These are phyloP conservation scores for Gossypium trilobum DNA, from an alignment of 441 rosid species.

Conservation along the genomic window DNA sequence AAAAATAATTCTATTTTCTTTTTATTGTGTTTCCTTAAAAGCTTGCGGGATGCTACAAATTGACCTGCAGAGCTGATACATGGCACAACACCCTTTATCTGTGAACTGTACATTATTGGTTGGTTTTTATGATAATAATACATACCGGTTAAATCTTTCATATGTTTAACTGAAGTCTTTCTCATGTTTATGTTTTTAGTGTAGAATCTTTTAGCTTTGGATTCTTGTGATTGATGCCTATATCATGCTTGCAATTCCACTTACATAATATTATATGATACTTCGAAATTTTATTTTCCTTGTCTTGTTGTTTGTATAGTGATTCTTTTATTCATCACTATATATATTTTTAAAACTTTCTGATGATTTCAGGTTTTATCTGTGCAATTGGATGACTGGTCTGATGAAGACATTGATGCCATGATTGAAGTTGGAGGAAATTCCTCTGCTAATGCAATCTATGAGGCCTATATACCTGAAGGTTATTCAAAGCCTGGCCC, in stretches of 20 bases:
- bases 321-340: background rate
- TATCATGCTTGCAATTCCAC: background rate
- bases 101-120: too few relatives aligned
- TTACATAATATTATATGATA: background rate
- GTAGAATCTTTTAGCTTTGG: too few relatives aligned
- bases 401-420: constrained; percentile 73
- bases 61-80: too few relatives aligned
- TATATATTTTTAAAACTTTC: background rate
- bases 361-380: constrained; percentile 62
- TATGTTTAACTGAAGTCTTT: too few relatives aligned
- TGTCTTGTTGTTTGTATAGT: background rate
- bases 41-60: too few relatives aligned
- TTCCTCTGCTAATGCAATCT: constrained; percentile 73
- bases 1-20: too few relatives aligned
- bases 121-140: too few relatives aligned
- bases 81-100: too few relatives aligned
- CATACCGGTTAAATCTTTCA: too few relatives aligned
- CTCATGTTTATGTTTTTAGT: too few relatives aligned
- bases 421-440: constrained; percentile 96
- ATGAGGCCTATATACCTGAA: constrained; percentile 75
- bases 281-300: background rate
- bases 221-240: background rate
- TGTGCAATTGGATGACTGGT: constrained; percentile 95
- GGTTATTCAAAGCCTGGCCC: constrained; percentile 71
- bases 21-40: too few relatives aligned